Evolutionary conservation across 202 grass and related monocot species (phyloP).

Genomic region (Miscanthus sacchariflorus): DNA sequence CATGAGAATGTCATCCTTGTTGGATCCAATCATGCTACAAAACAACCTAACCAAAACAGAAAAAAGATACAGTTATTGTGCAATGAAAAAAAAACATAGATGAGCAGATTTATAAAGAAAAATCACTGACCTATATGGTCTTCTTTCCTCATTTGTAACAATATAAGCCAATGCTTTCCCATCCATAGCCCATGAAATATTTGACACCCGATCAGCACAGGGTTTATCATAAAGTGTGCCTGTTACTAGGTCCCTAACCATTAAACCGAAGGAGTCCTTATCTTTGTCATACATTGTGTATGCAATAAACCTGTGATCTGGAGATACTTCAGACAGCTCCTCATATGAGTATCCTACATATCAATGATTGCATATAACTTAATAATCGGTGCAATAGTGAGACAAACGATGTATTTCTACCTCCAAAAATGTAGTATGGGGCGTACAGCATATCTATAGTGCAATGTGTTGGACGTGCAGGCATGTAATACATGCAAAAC

Average conservation of each 20-base stretch:
- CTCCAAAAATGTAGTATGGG: neutral
- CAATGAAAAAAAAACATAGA: slow-evolving; percentile 5
- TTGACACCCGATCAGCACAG: slow-evolving; percentile 70
- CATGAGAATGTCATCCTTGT: slow-evolving; percentile 78
- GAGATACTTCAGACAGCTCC: slow-evolving; percentile 95
- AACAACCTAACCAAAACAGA: slow-evolving; percentile 71
- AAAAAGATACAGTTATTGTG: slow-evolving; percentile 21
- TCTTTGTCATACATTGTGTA: slow-evolving; percentile 99
- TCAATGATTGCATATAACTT: slow-evolving; percentile 29
- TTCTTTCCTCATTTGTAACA: slow-evolving; percentile 86
- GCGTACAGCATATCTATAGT: neutral
- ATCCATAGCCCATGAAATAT: slow-evolving; percentile 94
- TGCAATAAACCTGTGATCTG: slow-evolving; percentile 83
- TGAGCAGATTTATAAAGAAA: neutral
- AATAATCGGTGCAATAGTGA: neutral
- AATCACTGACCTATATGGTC: slow-evolving; percentile 83
- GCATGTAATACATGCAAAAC: neutral
- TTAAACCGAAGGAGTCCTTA: slow-evolving; percentile 87
- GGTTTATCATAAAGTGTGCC: slow-evolving; percentile 82
- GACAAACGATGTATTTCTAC: slow-evolving; percentile 7
- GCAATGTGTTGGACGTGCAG: neutral
- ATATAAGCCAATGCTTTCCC: slow-evolving; percentile 82
- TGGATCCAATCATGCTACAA: slow-evolving; percentile 92
- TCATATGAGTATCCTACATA: slow-evolving; percentile 89
- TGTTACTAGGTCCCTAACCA: slow-evolving; percentile 82